Conservation (phyloP, 2,329 filamentous ascomycete species). For the Trichoderma sp. region DNA sequence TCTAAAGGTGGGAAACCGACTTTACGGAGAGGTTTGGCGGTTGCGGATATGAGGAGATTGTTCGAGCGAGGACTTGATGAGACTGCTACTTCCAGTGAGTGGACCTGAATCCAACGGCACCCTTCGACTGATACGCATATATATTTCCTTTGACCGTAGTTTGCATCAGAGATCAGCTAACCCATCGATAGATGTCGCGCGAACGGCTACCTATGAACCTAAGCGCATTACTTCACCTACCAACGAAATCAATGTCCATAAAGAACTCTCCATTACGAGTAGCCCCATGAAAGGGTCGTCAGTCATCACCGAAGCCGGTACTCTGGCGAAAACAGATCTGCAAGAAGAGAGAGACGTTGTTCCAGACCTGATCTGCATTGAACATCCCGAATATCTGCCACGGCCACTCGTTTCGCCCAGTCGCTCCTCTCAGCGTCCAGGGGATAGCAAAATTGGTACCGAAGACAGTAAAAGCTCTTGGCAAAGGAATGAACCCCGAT, state of each 20-base stretch:
- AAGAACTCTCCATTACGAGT: background rate
- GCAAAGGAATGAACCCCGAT: background rate
- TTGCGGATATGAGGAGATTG: slow-evolving; percentile 27
- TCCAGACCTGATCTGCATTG: background rate
- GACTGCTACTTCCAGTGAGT: background rate
- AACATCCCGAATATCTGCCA: slow-evolving; percentile 13
- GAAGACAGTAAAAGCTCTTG: background rate
- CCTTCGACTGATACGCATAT: background rate
- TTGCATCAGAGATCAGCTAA: background rate
- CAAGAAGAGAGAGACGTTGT: background rate
- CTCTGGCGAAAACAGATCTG: background rate
- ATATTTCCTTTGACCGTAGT: no score
- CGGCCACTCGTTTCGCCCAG: slow-evolving; percentile 1
- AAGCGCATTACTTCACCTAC: background rate
- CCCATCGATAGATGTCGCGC: background rate
- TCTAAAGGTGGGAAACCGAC: background rate
- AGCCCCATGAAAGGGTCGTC: background rate
- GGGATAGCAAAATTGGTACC: background rate
- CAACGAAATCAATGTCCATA: background rate
- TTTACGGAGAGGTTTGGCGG: slow-evolving; percentile 18
- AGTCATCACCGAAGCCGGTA: background rate
- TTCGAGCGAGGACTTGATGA: slow-evolving; percentile 23
- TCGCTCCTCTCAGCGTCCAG: background rate
- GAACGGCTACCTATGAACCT: background rate
- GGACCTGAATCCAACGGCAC: no score